phyloP scores from a whole-genome alignment of 257 asterid genomes.

The Catharanthus roseus region DNA sequence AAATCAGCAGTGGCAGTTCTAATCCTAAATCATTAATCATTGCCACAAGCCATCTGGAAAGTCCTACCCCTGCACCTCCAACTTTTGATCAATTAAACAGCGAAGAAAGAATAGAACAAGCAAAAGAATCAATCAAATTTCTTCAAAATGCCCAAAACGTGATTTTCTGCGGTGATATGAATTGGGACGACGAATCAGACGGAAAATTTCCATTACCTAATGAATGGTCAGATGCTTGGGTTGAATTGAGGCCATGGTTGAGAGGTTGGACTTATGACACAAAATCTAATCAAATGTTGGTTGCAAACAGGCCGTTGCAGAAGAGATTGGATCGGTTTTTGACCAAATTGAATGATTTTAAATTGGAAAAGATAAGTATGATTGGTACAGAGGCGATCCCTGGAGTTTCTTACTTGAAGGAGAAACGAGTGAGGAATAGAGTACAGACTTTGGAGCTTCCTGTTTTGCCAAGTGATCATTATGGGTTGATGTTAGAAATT shows the following conservation, averaged over 20 bases:
- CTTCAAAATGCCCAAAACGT: neutral
- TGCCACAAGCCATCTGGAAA: slow-evolving; percentile 11
- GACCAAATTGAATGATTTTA: slow-evolving; percentile 5
- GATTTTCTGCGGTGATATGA: slow-evolving; percentile 15
- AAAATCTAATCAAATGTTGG: slow-evolving; percentile 7
- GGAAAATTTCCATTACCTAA: neutral
- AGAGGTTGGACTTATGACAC: slow-evolving; percentile 11
- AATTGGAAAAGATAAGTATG: neutral
- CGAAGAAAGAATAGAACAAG: slow-evolving; percentile 2
- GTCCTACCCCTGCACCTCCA: slow-evolving; percentile 8
- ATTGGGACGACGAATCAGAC: slow-evolving; percentile 5
- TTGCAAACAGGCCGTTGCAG: slow-evolving; percentile 3
- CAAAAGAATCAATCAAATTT: neutral
- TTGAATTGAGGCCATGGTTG: neutral
- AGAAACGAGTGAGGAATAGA: slow-evolving; percentile 5
- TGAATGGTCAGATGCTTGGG: slow-evolving; percentile 11
- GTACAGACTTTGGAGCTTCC: slow-evolving; percentile 9
- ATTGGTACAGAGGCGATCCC: slow-evolving; percentile 6
- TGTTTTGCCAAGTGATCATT: slow-evolving; percentile 12
- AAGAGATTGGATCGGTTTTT: slow-evolving; percentile 9
- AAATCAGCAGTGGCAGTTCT: neutral
- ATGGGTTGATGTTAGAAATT: slow-evolving; percentile 9
- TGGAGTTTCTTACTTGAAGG: slow-evolving; percentile 10
- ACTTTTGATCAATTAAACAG: neutral
- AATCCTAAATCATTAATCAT: neutral